Evolutionary conservation across 2,329 filamentous ascomycete species (phyloP).

Genomic region (Beauveria rudraprayagi): DNA sequence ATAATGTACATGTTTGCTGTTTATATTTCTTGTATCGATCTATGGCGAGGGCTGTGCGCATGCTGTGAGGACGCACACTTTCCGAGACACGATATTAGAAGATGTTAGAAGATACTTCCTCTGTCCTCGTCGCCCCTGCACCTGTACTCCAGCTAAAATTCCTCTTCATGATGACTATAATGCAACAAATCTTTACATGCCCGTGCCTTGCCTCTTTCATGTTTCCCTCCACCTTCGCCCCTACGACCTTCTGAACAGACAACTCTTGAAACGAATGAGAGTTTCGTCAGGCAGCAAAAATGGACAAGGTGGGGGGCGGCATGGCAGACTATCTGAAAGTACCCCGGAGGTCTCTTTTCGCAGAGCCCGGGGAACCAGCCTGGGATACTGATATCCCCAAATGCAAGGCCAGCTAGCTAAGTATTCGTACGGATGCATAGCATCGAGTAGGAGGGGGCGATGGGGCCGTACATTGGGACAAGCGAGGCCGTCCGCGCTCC

Average conservation of each 20-base stretch:
- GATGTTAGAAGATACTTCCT: neutral
- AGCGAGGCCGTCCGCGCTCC: no score
- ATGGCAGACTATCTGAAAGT: neutral
- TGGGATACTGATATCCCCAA: neutral
- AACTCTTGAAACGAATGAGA: no score
- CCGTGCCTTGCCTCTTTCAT: no score
- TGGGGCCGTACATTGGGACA: neutral
- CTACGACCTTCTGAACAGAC: no score
- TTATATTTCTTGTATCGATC: neutral
- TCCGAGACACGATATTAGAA: neutral
- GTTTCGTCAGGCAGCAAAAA: no score
- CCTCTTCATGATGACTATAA: no score
- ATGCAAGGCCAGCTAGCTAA: no score
- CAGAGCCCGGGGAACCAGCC: neutral
- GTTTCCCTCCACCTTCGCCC: no score
- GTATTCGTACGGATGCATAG: no score
- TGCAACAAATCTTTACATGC: no score
- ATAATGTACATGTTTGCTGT: conserved; percentile 6
- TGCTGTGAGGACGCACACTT: neutral
- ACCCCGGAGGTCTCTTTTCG: neutral
- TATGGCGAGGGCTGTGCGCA: neutral
- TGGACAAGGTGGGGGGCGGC: neutral
- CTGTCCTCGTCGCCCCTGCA: no score
- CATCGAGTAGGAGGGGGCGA: neutral
- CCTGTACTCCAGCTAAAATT: no score